Evolutionary conservation across 2,329 filamentous ascomycete species (phyloP).

Genomic region (Aspergillus arachidicola): DNA sequence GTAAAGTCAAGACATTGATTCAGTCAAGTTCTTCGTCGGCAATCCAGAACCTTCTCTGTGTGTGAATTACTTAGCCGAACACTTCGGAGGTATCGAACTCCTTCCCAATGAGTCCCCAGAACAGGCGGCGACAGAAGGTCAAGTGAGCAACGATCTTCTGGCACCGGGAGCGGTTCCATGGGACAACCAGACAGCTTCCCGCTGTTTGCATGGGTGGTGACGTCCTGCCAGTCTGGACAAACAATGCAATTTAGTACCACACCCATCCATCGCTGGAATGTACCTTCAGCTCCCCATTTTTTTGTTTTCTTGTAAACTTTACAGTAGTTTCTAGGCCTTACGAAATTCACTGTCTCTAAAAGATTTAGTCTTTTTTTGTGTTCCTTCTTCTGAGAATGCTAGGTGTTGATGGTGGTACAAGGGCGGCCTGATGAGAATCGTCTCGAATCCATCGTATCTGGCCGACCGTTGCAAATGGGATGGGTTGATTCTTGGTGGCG

Average conservation of each 20-base stretch:
- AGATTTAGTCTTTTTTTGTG: not conserved
- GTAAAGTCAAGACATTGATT: not conserved
- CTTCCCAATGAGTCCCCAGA: not conserved
- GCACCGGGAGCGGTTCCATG: slow-evolving; percentile 19
- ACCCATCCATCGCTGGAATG: not conserved
- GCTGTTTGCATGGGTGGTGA: slow-evolving; percentile 8
- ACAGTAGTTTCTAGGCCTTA: not conserved
- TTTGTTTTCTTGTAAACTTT: not conserved
- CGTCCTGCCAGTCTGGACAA: slow-evolving; percentile 2
- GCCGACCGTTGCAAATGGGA: slow-evolving; percentile 46
- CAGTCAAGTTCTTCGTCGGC: not conserved
- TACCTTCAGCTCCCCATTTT: not conserved
- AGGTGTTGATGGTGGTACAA: not conserved
- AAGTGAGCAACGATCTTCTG: slow-evolving; percentile 14
- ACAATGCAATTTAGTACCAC: not conserved
- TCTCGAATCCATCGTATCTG: not conserved
- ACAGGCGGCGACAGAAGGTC: slow-evolving; percentile 10
- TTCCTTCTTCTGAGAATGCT: not conserved
- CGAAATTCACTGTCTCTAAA: not conserved
- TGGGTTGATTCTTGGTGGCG: slow-evolving; percentile 24
- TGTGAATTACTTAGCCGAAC: not conserved
- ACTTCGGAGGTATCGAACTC: not conserved
- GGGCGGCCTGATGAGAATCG: not conserved
- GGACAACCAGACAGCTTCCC: slow-evolving; percentile 14
- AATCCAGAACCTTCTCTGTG: not conserved